phyloP scores from a whole-genome alignment of 1,139 yeast species.

The Pichia sp. region DNA sequence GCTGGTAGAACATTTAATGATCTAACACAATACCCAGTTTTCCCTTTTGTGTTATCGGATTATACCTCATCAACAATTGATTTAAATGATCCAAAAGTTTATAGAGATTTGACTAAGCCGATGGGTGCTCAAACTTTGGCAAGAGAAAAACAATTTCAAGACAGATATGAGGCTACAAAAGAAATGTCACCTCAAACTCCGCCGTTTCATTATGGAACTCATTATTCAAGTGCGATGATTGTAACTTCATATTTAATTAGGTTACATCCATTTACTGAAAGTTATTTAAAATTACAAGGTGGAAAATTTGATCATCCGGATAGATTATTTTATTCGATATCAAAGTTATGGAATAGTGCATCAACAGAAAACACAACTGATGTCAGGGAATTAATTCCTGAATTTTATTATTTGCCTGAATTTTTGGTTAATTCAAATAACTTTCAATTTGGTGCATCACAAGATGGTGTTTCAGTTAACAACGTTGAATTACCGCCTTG shows the following conservation, averaged over 20 bases:
- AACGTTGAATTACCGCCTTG: conserved; percentile 73
- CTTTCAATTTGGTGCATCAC: conserved; percentile 63
- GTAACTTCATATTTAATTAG: conserved; percentile 74
- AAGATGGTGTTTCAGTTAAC: conserved; percentile 50
- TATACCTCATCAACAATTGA: conserved; percentile 63
- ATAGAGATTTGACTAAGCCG: conserved; percentile 72
- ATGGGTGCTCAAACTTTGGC: conserved; percentile 76
- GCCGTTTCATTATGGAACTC: conserved; percentile 88
- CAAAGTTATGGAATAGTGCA: conserved; percentile 73
- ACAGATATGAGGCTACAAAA: conserved; percentile 60
- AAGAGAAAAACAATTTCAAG: conserved; percentile 57
- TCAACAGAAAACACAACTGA: conserved; percentile 76
- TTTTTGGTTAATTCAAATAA: conserved; percentile 57
- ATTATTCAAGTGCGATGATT: conserved; percentile 88
- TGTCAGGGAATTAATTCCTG: conserved; percentile 80
- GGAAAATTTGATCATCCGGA: conserved; percentile 87
- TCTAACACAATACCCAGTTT: conserved; percentile 80
- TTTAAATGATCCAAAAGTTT: conserved; percentile 50
- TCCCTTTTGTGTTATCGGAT: conserved; percentile 86
- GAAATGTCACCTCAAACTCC: conserved; percentile 43
- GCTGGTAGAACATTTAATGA: conserved; percentile 88
- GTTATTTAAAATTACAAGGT: conserved; percentile 72
- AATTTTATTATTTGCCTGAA: conserved; percentile 74
- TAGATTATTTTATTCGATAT: conserved; percentile 63
- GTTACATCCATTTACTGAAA: conserved; percentile 70